Base-by-base conservation (phyloP, 306 rosid species). In the Astragalus membranaceus region DNA sequence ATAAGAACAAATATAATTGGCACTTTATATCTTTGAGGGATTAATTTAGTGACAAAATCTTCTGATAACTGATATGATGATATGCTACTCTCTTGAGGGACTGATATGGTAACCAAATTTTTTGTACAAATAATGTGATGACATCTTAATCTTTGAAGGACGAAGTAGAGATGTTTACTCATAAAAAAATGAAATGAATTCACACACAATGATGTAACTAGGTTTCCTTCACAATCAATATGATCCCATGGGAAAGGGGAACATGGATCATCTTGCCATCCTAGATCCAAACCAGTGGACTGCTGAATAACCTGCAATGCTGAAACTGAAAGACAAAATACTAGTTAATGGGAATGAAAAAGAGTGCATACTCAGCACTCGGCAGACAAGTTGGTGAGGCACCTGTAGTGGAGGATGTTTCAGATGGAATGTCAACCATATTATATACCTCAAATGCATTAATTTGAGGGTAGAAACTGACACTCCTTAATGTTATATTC, bases 251-350 rank as follows among this genome's bases (percentile, higher is more conserved):
- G 82, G 2, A 32, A 75, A 14, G 98, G 98, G 14, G 88, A 87
- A 77, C 98, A 93, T 23, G 98, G 98, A 79, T 93, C 98, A 77
- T 88, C 98, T 78, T 88, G 84, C 98, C 98, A 93, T 57, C 89
- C 97, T 13, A 90, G 82, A 73, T 90, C 93, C 75, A 87, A 80
- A 26, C 97, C 96, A 48, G 82, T 84, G 33, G 94, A 88, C 58
- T 88, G 94, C 47, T 90, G 92, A 78, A 93, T 88, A 75, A 90
- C 90, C 64, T 84, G 85, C 56, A 93, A 82, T 67, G 98, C 98
- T 44, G 97, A 93, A 61, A 90, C 98, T 93, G 91, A 74, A 66
- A 81, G n/a, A 70, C 53, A 71, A 76, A 85, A 76, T 67, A 17
- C 54, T 16, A 16, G 39, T 48, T 14, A 29, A 7, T 26, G 20